Base-by-base conservation (phyloP, 2,329 filamentous ascomycete species). In the Ascochyta rabiei region DNA sequence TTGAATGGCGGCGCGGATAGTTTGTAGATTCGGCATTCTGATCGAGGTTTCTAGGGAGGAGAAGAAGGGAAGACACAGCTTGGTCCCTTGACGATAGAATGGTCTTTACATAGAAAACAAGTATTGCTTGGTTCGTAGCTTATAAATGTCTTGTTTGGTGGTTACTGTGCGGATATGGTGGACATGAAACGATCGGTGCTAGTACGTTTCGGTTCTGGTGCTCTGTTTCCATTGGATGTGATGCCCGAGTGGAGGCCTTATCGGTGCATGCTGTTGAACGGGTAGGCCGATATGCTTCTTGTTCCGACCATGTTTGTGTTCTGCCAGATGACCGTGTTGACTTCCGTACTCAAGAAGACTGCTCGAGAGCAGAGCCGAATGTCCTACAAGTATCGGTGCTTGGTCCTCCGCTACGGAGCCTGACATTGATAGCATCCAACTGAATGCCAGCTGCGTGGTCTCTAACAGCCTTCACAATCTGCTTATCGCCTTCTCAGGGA, bases 1-100 rank as follows among this genome's bases (percentile, higher is more conserved):
- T 39, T 61, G 45, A 41, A 64, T 60, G 28, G 47, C 58, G 23
- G 51, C 35, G 16, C 42, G 65, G 35, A 63, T 59, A 24, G 48
- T 58, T 6, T 56, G 13, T n/a, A 64, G 12, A 28, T 52, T 56
- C 24, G 64, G 62, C 64, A 67, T 65, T 12, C 5, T 18, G 34
- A 38, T 4, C 3, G 23, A 15, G 18, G 6, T 37, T 18, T 37
- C 26, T 10, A 12, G 7, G 16, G 18, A 19, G 19, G 16, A 37
- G 34, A 37, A 37, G 4, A 19, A 18, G n/a, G 16, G 12, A 6
- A 33, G 30, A 16, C 30, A 33, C 30, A 33, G 7, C 12, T 10
- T n/a, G 12, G 12, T 15, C 13, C 9, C 4, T 7, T 33, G 30
- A 33, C 13, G 7, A 33, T 16, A 0, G 9, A 12, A 10, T 10